phyloP scores from a whole-genome alignment of 305 asterid species.

The Striga hermonthica region DNA sequence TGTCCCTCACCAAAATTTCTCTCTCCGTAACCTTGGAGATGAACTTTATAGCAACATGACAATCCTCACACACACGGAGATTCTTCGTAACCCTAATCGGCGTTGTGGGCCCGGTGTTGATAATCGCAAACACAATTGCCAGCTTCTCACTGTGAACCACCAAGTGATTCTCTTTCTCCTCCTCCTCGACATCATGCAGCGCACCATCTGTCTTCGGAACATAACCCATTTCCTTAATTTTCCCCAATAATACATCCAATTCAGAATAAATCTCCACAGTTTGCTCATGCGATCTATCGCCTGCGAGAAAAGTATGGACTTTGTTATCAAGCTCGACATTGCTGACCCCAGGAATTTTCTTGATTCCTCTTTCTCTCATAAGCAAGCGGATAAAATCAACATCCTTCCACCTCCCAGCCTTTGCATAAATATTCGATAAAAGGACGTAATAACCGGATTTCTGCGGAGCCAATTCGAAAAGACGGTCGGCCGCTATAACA shows the following conservation, averaged over 20 bases:
- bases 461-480: constrained; percentile 65
- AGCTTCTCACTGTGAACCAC: constrained; percentile 74
- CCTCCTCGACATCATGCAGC: constrained; percentile 85
- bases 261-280: constrained; percentile 59
- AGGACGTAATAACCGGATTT: constrained; percentile 78
- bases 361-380: constrained; percentile 67
- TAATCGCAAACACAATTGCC: constrained; percentile 73
- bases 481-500: constrained; percentile 65
- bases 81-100: constrained; percentile 72
- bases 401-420: constrained; percentile 83
- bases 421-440: constrained; percentile 78
- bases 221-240: constrained; percentile 73
- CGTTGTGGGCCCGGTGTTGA: constrained; percentile 50
- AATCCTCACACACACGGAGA: constrained; percentile 76
- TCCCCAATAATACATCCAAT: constrained; percentile 59
- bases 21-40: constrained; percentile 68
- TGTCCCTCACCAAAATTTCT: constrained; percentile 66
- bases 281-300: constrained; percentile 65
- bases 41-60: constrained; percentile 67
- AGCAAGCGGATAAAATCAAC: constrained; percentile 57
- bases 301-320: constrained; percentile 77
- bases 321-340: constrained; percentile 56
- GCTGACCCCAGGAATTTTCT: constrained; percentile 75
- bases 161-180: constrained; percentile 81
- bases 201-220: constrained; percentile 66